Conservation (phyloP, 83 land plant species). For the Larix sibirica region DNA sequence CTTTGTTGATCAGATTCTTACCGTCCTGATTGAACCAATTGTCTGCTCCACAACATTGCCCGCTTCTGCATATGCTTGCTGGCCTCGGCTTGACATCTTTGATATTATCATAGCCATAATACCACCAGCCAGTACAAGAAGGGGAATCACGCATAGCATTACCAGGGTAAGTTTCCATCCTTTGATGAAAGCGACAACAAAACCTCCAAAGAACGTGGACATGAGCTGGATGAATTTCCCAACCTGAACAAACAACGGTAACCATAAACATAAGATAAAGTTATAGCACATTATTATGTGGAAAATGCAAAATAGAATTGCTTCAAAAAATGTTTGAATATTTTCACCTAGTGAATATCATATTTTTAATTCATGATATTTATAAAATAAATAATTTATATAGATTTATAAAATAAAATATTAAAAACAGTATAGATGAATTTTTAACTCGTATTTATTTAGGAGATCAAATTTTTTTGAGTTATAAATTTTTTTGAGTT, state of each 20-base stretch:
- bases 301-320: background rate
- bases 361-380: too few species aligned
- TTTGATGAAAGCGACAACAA: constrained; percentile 42
- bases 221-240: constrained; percentile 54
- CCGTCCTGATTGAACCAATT: constrained; percentile 47
- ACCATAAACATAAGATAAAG: background rate
- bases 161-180: constrained; percentile 65
- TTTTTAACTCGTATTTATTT: too few species aligned
- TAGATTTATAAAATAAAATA: too few species aligned
- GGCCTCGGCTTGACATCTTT: constrained; percentile 36
- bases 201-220: constrained; percentile 45
- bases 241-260: constrained; percentile 38
- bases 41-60: constrained; percentile 45
- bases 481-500: too few species aligned
- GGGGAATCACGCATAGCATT: constrained; percentile 48
- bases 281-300: background rate
- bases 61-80: constrained; percentile 41
- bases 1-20: constrained; percentile 1
- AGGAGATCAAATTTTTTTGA: too few species aligned
- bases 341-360: background rate
- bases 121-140: constrained; percentile 32
- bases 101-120: constrained; percentile 36
- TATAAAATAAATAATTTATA: too few species aligned
- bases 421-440: too few species aligned
- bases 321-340: background rate